phyloP scores from a whole-genome alignment of 352 stramenopile species.

The Pilasporangium apinafurcum region DNA sequence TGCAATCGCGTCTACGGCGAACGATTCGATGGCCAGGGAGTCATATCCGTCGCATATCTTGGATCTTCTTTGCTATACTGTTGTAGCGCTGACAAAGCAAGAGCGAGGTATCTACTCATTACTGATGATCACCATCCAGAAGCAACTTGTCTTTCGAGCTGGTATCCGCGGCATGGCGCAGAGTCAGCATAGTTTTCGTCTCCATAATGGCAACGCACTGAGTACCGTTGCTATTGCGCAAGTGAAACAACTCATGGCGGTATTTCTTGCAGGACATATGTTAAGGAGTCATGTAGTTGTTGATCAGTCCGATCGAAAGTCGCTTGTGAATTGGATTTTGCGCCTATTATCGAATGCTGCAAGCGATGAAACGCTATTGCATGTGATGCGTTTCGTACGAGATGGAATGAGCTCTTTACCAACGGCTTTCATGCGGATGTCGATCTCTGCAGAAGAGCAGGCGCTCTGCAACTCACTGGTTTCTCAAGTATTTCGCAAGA shows the following conservation, averaged over 20 bases:
- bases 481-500: constrained; percentile 40
- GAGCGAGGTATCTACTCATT: constrained; percentile 66
- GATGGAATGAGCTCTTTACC: constrained; percentile 21
- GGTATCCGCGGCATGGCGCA: constrained; percentile 7
- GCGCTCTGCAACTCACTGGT: constrained; percentile 12
- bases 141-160: constrained; percentile 53
- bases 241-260: constrained; percentile 72
- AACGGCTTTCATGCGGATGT: constrained; percentile 1
- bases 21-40: constrained; percentile 12
- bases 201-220: constrained; percentile 5
- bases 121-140: constrained; percentile 84
- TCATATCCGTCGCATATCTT: constrained; percentile 57
- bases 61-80: constrained; percentile 60
- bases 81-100: constrained; percentile 55
- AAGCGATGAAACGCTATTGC: constrained; percentile 53
- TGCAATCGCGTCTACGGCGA: constrained; percentile 39
- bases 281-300: constrained; percentile 44
- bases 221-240: constrained; percentile 24
- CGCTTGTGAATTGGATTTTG: constrained; percentile 56
- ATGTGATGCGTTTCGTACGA: constrained; percentile 56
- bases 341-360: constrained; percentile 55
- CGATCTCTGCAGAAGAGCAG: constrained; percentile 6
- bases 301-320: constrained; percentile 53
- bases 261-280: constrained; percentile 66
- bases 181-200: constrained; percentile 13